Base-by-base conservation (phyloP, 208 protist species). In the Crithidia expoeki region DNA sequence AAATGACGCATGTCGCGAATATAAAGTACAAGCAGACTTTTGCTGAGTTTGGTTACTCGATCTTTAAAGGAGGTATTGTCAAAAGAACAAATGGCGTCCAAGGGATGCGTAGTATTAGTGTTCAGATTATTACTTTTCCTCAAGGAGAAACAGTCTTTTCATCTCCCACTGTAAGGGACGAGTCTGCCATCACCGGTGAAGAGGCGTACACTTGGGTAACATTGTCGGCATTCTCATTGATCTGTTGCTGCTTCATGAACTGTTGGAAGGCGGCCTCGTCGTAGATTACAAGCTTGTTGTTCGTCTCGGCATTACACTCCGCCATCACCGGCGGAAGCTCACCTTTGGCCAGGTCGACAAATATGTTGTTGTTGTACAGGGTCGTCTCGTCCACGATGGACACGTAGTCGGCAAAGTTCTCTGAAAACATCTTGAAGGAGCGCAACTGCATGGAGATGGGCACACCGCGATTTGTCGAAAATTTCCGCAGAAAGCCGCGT, bases 331-430 rank as follows among this genome's bases (percentile, higher is more conserved):
- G 89, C 14, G 92, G 92, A 46, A 96, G 65, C 74, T 94, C 87
- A 6, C 89, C 92, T 50, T 93, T 88, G 21, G 82, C 69, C 44
- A 96, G 81, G 49, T 96, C 73, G 2, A 91, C 89, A 70, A 87
- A 88, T 3, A 96, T 75, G 66, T 96, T 96, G 79, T 96, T 96
- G 68, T 96, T 94, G 81, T 88, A 91, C 52, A 96, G 72, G 14
- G 77, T 90, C 9, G 76, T 83, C n/a, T 68, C 51, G 42, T 96
- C 92, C 21, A 93, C 73, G 50, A 85, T 59, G 4, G 51, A 21
- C 9, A 86, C 71, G 74, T 96, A 96, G 12, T 76, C 55, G 3
- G n/a, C 40, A 56, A 96, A 96, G 66, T 88, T 89, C 58, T 96
- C 79, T 3, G 92, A 68, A 66, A 96, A 96, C n/a, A 91, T 74